These are phyloP conservation scores for Colletotrichum orchidophilum DNA, from an alignment of 2,329 filamentous ascomycete species.

Conservation along the genomic window DNA sequence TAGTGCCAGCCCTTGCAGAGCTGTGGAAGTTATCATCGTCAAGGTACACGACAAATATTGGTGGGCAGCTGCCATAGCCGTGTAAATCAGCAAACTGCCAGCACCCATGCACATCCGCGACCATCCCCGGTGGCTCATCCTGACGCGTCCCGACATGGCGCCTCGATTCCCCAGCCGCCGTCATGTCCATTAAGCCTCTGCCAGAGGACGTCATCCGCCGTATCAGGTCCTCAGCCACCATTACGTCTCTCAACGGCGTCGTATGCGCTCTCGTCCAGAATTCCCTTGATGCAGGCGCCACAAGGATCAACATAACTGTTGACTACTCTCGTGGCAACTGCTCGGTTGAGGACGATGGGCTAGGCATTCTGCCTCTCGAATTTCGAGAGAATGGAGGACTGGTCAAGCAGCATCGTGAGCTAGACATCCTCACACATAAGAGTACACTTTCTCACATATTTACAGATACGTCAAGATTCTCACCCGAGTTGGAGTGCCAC, in stretches of 20 bases:
- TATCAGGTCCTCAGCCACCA: slow-evolving; percentile 84
- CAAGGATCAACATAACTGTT: slow-evolving; percentile 73
- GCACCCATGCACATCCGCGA: neutral
- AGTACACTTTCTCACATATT: slow-evolving; percentile 19
- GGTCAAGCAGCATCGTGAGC: slow-evolving; percentile 76
- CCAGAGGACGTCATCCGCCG: slow-evolving; percentile 77
- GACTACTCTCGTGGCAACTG: slow-evolving; percentile 83
- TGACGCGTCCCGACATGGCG: slow-evolving; percentile 13
- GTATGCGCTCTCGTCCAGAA: slow-evolving; percentile 81
- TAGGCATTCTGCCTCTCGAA: slow-evolving; percentile 78
- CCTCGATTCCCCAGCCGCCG: slow-evolving; percentile 14
- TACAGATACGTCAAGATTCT: slow-evolving; percentile 82
- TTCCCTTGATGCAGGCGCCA: slow-evolving; percentile 81
- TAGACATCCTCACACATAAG: neutral
- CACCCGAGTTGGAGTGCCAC: slow-evolving; percentile 57
- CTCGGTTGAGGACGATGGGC: slow-evolving; percentile 84
- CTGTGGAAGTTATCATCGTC: neutral
- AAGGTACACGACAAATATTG: neutral
- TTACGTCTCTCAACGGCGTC: slow-evolving; percentile 78
- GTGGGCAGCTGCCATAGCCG: neutral
- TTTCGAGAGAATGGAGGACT: slow-evolving; percentile 78
- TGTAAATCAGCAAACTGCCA: neutral
- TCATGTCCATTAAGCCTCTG: slow-evolving; percentile 74
- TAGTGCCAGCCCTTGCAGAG: neutral
- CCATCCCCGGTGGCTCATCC: neutral